These are phyloP conservation scores for Rosa rugosa DNA, from an alignment of 306 rosid genomes.

Conservation along the genomic window DNA sequence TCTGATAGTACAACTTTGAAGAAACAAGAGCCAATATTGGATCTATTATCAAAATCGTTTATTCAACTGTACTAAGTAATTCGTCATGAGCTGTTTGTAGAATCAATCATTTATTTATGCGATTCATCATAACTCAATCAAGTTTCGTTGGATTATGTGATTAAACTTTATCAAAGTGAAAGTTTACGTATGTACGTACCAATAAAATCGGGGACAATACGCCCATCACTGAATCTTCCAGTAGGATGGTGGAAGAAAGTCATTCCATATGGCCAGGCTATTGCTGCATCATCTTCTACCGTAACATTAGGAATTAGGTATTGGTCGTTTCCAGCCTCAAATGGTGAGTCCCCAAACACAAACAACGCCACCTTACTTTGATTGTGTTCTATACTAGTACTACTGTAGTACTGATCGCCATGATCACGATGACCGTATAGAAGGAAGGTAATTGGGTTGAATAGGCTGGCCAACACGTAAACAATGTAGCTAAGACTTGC, in stretches of 20 bases:
- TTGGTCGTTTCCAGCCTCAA: not conserved
- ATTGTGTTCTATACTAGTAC: not conserved
- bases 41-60: no score
- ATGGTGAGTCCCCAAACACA: constrained; percentile 2
- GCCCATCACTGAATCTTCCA: not conserved
- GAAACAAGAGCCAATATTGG: no score
- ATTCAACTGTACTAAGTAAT: no score
- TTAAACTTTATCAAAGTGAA: not conserved
- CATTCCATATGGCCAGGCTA: not conserved
- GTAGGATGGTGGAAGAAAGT: not conserved
- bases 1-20: no score
- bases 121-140: no score
- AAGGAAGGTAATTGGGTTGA: not conserved
- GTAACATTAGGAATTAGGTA: not conserved
- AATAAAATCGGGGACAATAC: not conserved
- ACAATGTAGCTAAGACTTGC: not conserved
- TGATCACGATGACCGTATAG: not conserved
- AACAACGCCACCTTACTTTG: not conserved
- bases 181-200: not conserved
- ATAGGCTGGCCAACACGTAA: not conserved
- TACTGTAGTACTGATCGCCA: not conserved
- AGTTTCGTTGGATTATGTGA: no score
- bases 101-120: no score
- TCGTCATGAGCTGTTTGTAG: no score
- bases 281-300: not conserved